Conservation (phyloP, 768 basidiomycete genomes). For the Royoungia palumana region DNA sequence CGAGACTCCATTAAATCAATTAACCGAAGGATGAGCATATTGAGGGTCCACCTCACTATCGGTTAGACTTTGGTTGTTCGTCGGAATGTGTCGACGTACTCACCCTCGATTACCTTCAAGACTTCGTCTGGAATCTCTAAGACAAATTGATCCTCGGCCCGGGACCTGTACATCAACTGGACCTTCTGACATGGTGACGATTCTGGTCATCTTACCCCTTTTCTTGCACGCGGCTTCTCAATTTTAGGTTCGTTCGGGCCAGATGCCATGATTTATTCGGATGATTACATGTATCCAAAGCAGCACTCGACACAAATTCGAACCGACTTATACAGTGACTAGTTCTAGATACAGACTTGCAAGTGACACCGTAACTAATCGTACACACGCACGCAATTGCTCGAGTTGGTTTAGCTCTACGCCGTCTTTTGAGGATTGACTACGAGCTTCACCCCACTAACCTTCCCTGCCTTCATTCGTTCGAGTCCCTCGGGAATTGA, state of each 20-base stretch:
- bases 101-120: conserved; percentile 8
- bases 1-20: conserved; percentile 15
- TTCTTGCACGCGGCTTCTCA: no score
- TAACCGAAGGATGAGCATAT: conserved; percentile 3
- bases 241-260: background rate
- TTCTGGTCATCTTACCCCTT: background rate
- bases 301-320: background rate
- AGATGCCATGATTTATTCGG: background rate
- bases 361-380: conserved; percentile 9
- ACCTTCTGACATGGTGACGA: background rate
- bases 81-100: background rate
- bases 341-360: background rate
- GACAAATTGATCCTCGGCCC: background rate
- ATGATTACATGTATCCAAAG: conserved; percentile 3
- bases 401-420: conserved; percentile 4
- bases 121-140: background rate
- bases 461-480: conserved; percentile 32
- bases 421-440: conserved; percentile 38
- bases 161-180: background rate
- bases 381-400: conserved; percentile 9
- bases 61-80: background rate
- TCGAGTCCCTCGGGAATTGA: conserved; percentile 38
- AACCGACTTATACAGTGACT: background rate
- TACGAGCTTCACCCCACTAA: conserved; percentile 46
- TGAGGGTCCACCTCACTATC: conserved; percentile 3